A percentile compares a stretch with the other conserved stretches of the same genome.
These are phyloP conservation scores for Blastobotrys ciferrii DNA, from an alignment of 1,139 yeast species.

Conservation along the genomic window DNA sequence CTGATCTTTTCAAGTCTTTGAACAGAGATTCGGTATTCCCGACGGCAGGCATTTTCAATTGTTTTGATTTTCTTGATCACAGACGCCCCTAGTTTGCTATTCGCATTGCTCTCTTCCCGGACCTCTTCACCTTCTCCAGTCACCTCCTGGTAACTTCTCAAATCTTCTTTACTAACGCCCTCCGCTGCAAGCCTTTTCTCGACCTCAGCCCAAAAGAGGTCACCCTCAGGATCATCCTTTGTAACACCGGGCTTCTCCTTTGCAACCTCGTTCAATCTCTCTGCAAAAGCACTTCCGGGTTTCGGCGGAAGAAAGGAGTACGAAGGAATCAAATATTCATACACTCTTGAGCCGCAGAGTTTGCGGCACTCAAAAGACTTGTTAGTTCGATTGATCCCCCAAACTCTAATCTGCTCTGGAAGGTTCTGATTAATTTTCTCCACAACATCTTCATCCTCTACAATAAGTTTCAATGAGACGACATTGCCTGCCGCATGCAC, in stretches of 20 bases:
- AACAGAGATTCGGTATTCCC: conserved; percentile 62
- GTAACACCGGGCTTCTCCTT: conserved; percentile 53
- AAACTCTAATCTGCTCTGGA: conserved; percentile 84
- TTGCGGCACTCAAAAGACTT: conserved; percentile 92
- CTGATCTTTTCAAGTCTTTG: conserved; percentile 64
- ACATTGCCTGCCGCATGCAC: conserved; percentile 99
- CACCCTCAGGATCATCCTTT: conserved; percentile 66
- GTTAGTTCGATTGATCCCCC: conserved; percentile 91
- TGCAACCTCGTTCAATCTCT: conserved; percentile 55
- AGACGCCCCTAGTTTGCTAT: conserved; percentile 6
- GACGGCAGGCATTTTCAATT: conserved; percentile 66
- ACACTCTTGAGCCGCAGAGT: conserved; percentile 90
- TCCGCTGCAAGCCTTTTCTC: conserved; percentile 28
- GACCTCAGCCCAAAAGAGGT: conserved; percentile 66
- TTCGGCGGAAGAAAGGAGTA: conserved; percentile 89
- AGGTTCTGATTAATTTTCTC: conserved; percentile 67
- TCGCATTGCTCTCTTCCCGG: conserved; percentile 32
- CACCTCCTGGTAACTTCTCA: conserved; percentile 38
- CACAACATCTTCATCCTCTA: conserved; percentile 80
- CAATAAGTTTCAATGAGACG: conserved; percentile 79
- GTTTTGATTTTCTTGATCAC: conserved; percentile 57
- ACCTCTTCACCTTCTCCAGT: conserved; percentile 35
- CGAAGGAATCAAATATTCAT: conserved; percentile 90
- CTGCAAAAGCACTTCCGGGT: conserved; percentile 63
- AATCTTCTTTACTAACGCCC: conserved; percentile 38